Evolutionary conservation across 2,329 filamentous ascomycete genomes (phyloP).

Genomic region (Aspergillus transmontanensis): DNA sequence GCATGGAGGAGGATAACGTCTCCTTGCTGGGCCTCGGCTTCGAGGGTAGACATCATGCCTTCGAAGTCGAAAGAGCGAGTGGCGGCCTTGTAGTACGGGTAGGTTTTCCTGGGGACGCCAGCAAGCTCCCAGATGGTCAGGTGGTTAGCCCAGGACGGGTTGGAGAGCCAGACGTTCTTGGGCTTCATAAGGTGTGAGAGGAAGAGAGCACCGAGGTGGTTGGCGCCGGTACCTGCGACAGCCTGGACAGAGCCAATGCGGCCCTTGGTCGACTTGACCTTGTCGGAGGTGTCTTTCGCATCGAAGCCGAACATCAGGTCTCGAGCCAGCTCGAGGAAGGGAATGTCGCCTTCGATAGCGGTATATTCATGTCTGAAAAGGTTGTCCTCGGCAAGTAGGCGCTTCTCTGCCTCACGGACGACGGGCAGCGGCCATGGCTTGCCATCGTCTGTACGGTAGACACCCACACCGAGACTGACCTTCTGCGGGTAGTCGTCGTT

Average conservation of each 20-base stretch:
- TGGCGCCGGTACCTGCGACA: conserved; percentile 93
- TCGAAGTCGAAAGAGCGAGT: conserved; percentile 47
- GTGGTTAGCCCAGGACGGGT: conserved; percentile 97
- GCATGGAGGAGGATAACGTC: conserved; percentile 89
- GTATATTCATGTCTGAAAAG: conserved; percentile 96
- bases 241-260: conserved; percentile 76
- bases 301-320: conserved; percentile 72
- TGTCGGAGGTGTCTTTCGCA: conserved; percentile 56
- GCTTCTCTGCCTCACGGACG: conserved; percentile 76
- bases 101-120: conserved; percentile 78
- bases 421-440: conserved; percentile 97
- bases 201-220: conserved; percentile 90
- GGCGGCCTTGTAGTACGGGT: conserved; percentile 85
- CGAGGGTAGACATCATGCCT: conserved; percentile 77
- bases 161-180: conserved; percentile 80
- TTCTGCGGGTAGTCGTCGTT: conserved; percentile 73
- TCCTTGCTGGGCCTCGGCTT: conserved; percentile 77
- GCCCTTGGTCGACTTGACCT: conserved; percentile 40
- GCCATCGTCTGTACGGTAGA: conserved; percentile 86
- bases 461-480: conserved; percentile 87
- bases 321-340: conserved; percentile 83
- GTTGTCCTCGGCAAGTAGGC: conserved; percentile 79
- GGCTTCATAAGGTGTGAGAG: conserved; percentile 80
- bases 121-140: conserved; percentile 80
- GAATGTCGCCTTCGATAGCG: conserved; percentile 81